Conservation (phyloP, 148 eudicot genomes). For the Chenopodium quinoa region DNA sequence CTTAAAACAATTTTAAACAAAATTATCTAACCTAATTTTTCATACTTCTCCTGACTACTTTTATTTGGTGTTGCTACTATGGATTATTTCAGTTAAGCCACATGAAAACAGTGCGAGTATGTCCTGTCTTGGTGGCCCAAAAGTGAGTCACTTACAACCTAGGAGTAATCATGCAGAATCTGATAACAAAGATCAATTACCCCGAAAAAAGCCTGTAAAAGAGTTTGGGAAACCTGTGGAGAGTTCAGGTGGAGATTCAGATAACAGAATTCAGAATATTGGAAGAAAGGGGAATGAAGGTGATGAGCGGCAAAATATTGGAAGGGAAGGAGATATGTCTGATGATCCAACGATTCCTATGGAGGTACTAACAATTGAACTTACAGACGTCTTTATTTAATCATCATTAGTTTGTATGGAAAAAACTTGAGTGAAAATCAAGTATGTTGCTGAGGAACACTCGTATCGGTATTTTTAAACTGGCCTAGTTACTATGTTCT, state of each 20-base stretch:
- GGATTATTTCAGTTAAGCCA: conserved; percentile 44
- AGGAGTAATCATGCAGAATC: conserved; percentile 36
- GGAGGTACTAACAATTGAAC: conserved; percentile 50
- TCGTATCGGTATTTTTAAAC: neutral
- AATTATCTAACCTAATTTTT: neutral
- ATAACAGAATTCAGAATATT: conserved; percentile 25
- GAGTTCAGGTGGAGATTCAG: conserved; percentile 42
- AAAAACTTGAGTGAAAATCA: neutral
- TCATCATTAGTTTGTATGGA: neutral
- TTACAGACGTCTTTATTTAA: neutral
- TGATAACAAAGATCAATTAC: conserved; percentile 41
- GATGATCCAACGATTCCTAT: conserved; percentile 63
- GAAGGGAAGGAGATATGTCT: conserved; percentile 37
- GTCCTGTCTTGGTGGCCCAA: conserved; percentile 32
- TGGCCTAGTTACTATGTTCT: neutral
- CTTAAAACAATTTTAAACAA: neutral
- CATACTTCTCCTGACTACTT: neutral
- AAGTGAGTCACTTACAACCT: conserved; percentile 41
- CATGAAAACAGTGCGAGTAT: conserved; percentile 37
- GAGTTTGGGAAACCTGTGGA: conserved; percentile 37
- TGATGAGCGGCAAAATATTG: conserved; percentile 16
- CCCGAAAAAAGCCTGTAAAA: conserved; percentile 39
- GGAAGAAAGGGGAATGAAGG: too few relatives aligned
- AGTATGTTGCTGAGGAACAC: neutral
- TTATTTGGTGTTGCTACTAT: conserved; percentile 20